A percentile compares a stretch with the other conserved stretches of the same genome.
Evolutionary conservation across 2,329 filamentous ascomycete genomes (phyloP).

Genomic region (Fusarium floridanum): DNA sequence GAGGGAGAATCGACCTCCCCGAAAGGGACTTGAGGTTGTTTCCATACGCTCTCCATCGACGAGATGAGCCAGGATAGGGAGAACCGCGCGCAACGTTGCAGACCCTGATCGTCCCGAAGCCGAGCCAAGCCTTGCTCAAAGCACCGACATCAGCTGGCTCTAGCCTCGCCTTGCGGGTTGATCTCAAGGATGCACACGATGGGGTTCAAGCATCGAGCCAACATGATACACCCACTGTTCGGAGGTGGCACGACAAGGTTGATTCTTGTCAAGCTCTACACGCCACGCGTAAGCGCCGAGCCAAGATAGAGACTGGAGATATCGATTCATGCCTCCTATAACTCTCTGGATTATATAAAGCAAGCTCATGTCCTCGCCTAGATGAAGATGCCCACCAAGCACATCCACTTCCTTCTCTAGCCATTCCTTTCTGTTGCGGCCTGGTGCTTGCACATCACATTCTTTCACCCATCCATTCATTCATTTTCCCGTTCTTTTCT

Average conservation of each 20-base stretch:
- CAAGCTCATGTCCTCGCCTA: not conserved
- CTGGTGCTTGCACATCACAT: constrained; percentile 29
- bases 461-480: not conserved
- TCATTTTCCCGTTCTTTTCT: constrained; percentile 6
- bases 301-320: not conserved
- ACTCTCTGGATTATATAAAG: not conserved
- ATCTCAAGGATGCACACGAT: not conserved
- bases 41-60: not conserved
- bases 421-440: constrained; percentile 28
- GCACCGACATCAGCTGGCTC: not conserved
- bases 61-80: not conserved
- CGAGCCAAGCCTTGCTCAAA: not conserved
- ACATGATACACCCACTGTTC: constrained; percentile 23
- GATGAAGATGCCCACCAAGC: not conserved
- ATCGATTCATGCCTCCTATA: not conserved
- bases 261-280: not conserved
- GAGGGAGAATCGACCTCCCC: not conserved
- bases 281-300: constrained; percentile 1
- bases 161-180: not conserved
- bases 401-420: constrained; percentile 13
- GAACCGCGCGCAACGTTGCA: constrained; percentile 1
- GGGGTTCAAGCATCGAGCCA: constrained; percentile 1
- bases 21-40: not conserved
- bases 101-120: not conserved
- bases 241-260: constrained; percentile 16